Conservation (phyloP, 2,329 filamentous ascomycete species). For the Phaeophleospora eucalypticola region DNA sequence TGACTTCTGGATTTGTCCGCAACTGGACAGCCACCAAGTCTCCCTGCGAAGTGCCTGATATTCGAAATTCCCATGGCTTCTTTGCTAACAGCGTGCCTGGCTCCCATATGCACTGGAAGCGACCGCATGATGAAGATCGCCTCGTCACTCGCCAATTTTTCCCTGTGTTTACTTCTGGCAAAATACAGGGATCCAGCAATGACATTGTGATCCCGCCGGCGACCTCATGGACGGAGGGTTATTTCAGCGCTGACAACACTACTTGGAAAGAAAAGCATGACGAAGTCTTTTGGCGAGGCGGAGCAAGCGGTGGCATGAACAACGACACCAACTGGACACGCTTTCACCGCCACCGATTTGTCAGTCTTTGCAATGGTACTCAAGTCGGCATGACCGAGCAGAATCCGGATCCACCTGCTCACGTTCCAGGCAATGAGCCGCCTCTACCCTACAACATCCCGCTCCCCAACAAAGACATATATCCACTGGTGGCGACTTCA, state of each 20-base stretch:
- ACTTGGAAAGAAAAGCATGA: constrained; percentile 40
- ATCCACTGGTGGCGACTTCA: not conserved
- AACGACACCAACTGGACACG: constrained; percentile 57
- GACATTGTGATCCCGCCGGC: constrained; percentile 46
- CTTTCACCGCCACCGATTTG: constrained; percentile 69
- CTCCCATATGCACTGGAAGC: constrained; percentile 4
- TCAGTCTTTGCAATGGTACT: constrained; percentile 65
- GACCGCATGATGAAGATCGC: not conserved
- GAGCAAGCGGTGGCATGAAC: constrained; percentile 42
- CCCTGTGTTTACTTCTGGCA: constrained; percentile 36
- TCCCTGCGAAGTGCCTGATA: constrained; percentile 17
- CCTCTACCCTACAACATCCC: constrained; percentile 2
- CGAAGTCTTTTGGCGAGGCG: constrained; percentile 42
- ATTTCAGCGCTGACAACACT: constrained; percentile 29
- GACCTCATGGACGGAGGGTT: constrained; percentile 32
- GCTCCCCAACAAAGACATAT: not conserved
- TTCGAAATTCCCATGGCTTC: constrained; percentile 40
- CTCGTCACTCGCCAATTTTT: constrained; percentile 34
- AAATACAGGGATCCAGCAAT: constrained; percentile 42
- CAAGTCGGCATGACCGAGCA: constrained; percentile 25
- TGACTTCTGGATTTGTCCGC: constrained; percentile 1
- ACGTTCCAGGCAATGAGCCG: constrained; percentile 2
- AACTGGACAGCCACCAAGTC: constrained; percentile 3
- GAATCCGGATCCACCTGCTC: not conserved
- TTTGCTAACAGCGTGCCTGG: constrained; percentile 33